A percentile compares a stretch with the other conserved stretches of the same genome.
phyloP scores from a whole-genome alignment of 129 eudicot genomes.

The Escallonia herrerae region DNA sequence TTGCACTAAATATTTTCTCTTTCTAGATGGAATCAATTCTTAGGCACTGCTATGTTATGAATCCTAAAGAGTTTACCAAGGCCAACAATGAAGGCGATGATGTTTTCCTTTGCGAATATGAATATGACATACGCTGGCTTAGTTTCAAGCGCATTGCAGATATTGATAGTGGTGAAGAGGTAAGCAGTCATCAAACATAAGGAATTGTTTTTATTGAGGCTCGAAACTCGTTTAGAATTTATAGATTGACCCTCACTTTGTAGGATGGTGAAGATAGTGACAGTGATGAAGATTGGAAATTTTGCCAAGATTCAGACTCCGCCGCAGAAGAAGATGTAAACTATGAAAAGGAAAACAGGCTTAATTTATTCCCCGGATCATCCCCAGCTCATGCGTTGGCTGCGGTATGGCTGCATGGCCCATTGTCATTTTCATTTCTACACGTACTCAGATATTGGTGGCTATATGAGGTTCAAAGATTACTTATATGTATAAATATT shows the following conservation, averaged over 20 bases:
- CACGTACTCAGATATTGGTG: not conserved
- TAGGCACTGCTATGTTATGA: slow-evolving; percentile 79
- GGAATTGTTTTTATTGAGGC: not conserved
- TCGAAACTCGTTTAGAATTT: not conserved
- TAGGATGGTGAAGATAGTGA: slow-evolving; percentile 67
- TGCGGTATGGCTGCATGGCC: slow-evolving; percentile 51
- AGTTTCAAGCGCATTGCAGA: slow-evolving; percentile 90
- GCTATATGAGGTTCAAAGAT: not conserved
- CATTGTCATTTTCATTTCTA: not conserved
- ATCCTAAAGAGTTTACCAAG: slow-evolving; percentile 65
- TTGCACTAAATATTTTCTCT: not conserved
- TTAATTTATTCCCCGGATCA: slow-evolving; percentile 32
- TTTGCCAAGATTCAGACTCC: slow-evolving; percentile 40
- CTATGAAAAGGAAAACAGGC: slow-evolving; percentile 47
- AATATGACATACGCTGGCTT: slow-evolving; percentile 74
- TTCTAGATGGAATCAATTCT: slow-evolving; percentile 86
- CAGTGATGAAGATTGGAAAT: slow-evolving; percentile 72
- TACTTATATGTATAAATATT: not conserved
- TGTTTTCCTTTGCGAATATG: slow-evolving; percentile 88
- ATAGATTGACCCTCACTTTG: slow-evolving; percentile 16
- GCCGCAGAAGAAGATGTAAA: slow-evolving; percentile 61
- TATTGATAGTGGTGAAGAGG: slow-evolving; percentile 55
- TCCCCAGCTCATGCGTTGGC: slow-evolving; percentile 54
- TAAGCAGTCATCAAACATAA: slow-evolving; percentile 14
- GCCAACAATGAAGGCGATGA: slow-evolving; percentile 90